Base-by-base conservation (phyloP, 164 flowering plant genomes). In the Cinnamomum chago region DNA sequence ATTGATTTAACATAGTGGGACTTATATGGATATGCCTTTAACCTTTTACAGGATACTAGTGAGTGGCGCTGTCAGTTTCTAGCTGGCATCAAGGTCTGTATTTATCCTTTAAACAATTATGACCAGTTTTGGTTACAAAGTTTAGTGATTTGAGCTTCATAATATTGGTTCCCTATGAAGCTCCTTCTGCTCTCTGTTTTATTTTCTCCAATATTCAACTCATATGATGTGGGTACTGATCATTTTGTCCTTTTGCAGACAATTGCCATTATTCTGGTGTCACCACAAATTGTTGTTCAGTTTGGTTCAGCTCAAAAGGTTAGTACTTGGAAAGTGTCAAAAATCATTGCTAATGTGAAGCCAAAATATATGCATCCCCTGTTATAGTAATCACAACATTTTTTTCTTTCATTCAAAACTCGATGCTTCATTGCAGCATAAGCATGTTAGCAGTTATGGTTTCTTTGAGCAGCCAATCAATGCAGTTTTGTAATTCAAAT, bases 231-330 rank as follows among this genome's bases (percentile, higher is more conserved):
- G 27, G 58, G 50, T 62, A 62, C 27, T 76, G 65, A 73, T 68
- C 58, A 28, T 73, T 47, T 23, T 3, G 47, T 66, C 33, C 40
- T 72, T 84, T 84, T 85, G 84, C 92, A 94, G 98, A 92, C 97
- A 68, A 79, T 94, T 81, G 92, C 82, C 18, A 82, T 87, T 14
- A 86, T 94, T 72, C 70, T 93, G 23, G 83, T 94, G 68, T 88
- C 84, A 76, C 83, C 86, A 12, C 82, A 75, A 22, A 90, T 97
- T 7, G 95, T 92, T 28, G 67, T 90, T 68, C 93, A 91, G 81
- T 85, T 94, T 77, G 98, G 97, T 78, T 90, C 98, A 70, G 84
- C 86, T 27, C 72, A 83, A 25, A 89, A 92, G 98, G 98, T 94
- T 70, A 67, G 87, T 72, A 52, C 67, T 64, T 25, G 67, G 18